Conservation (phyloP, 179 eudicot genomes). For the Monotropa hypopitys region DNA sequence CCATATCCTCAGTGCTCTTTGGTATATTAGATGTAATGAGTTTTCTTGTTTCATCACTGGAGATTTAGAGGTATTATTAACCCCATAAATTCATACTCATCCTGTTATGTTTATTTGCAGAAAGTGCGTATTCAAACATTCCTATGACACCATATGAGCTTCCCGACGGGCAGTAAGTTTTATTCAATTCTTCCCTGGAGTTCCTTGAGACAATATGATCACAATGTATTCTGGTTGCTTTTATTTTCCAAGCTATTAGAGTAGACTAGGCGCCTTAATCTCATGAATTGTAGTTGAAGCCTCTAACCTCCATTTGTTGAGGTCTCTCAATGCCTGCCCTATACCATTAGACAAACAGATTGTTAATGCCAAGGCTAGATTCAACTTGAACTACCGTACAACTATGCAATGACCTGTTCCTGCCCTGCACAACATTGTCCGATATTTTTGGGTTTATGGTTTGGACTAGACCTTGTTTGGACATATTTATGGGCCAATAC, state of each 20-base stretch:
- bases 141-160: conserved; percentile 97
- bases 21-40: neutral
- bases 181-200: conserved; percentile 6
- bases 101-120: conserved; percentile 26
- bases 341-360: neutral
- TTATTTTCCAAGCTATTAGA: neutral
- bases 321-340: neutral
- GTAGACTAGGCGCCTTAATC: neutral
- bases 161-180: conserved; percentile 98
- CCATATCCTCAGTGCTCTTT: neutral
- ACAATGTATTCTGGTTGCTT: neutral
- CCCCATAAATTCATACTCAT: neutral
- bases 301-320: neutral
- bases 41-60: neutral
- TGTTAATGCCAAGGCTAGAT: neutral
- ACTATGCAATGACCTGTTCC: no score
- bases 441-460: no score
- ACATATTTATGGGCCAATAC: no score
- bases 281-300: neutral
- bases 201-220: neutral
- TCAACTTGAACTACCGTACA: neutral
- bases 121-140: conserved; percentile 73
- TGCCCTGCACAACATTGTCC: no score
- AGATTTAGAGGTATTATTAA: neutral
- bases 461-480: no score